Percentiles rank a stretch among this genome's conserved stretches.
Evolutionary conservation across 192 early-diverging fungal genomes (phyloP).

Genomic region (Coemansia sp.): DNA sequence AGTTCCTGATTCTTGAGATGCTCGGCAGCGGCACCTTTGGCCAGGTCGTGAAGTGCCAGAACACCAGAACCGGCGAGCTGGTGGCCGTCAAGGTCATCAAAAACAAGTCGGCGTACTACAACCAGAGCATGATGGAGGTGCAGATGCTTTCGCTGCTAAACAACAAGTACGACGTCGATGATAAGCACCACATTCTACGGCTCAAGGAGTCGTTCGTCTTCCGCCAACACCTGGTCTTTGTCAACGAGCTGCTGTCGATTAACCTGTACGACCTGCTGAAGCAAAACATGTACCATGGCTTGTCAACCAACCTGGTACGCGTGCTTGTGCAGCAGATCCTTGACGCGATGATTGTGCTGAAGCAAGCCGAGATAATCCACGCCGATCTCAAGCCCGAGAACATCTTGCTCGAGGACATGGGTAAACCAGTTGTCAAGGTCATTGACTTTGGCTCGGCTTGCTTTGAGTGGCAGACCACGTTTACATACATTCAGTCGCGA

Average conservation of each 20-base stretch:
- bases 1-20: slow-evolving; percentile 91
- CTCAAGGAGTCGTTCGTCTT: slow-evolving; percentile 92
- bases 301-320: slow-evolving; percentile 89
- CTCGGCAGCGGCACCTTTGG: slow-evolving; percentile 98
- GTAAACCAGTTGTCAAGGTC: slow-evolving; percentile 91
- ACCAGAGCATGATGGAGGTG: slow-evolving; percentile 96
- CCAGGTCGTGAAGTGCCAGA: slow-evolving; percentile 94
- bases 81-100: slow-evolving; percentile 98
- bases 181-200: slow-evolving; percentile 85
- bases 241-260: slow-evolving; percentile 94
- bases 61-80: slow-evolving; percentile 85
- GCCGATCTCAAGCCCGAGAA: slow-evolving; percentile 99
- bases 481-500: slow-evolving; percentile 97
- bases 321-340: slow-evolving; percentile 92
- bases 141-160: slow-evolving; percentile 91
- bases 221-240: slow-evolving; percentile 87
- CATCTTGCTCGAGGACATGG: slow-evolving; percentile 81
- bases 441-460: slow-evolving; percentile 99
- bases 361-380: slow-evolving; percentile 88
- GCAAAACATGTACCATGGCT: slow-evolving; percentile 92
- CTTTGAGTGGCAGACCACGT: slow-evolving; percentile 88
- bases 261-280: slow-evolving; percentile 98
- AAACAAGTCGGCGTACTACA: slow-evolving; percentile 95
- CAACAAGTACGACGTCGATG: slow-evolving; percentile 77
- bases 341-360: slow-evolving; percentile 82